Conservation (phyloP, 2,329 filamentous ascomycete genomes). For the Phaeosphaeria sp. region DNA sequence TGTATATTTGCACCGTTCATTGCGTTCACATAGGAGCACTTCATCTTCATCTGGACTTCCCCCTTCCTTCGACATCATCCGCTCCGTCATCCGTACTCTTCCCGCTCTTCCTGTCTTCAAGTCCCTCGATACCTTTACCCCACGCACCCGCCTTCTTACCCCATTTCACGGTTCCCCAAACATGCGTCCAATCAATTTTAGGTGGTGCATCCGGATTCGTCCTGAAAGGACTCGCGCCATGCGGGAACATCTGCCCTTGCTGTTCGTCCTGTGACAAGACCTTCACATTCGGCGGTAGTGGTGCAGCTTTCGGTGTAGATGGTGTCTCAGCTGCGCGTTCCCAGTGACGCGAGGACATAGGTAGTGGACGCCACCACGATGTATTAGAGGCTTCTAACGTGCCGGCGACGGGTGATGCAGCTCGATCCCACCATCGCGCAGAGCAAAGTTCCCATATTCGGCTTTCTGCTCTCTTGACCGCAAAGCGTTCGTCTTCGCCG, state of each 20-base stretch:
- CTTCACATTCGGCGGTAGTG: constrained; percentile 21
- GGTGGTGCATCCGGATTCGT: constrained; percentile 55
- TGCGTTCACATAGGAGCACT: neutral
- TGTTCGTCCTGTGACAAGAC: constrained; percentile 23
- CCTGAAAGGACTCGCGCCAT: constrained; percentile 56
- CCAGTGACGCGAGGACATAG: constrained; percentile 70
- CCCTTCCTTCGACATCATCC: neutral
- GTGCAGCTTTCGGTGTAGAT: neutral
- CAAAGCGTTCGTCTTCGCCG: constrained; percentile 82
- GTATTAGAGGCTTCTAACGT: constrained; percentile 56
- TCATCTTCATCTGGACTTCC: neutral
- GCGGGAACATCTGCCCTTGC: constrained; percentile 46
- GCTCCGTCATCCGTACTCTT: constrained; percentile 17
- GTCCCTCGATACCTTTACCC: constrained; percentile 58
- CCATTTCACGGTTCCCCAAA: constrained; percentile 62
- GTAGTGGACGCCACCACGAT: constrained; percentile 75
- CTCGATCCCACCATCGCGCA: constrained; percentile 71
- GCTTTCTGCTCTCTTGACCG: constrained; percentile 77
- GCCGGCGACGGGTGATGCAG: constrained; percentile 70
- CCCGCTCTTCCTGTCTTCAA: constrained; percentile 49
- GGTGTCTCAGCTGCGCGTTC: constrained; percentile 50
- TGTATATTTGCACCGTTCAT: neutral
- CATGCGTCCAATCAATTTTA: constrained; percentile 60
- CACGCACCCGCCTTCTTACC: constrained; percentile 61
- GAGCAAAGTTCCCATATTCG: constrained; percentile 86